A percentile compares a stretch with the other conserved stretches of the same genome.
These are phyloP conservation scores for Suhomyces kilbournensis DNA, from an alignment of 805 yeast genomes.

Conservation along the genomic window DNA sequence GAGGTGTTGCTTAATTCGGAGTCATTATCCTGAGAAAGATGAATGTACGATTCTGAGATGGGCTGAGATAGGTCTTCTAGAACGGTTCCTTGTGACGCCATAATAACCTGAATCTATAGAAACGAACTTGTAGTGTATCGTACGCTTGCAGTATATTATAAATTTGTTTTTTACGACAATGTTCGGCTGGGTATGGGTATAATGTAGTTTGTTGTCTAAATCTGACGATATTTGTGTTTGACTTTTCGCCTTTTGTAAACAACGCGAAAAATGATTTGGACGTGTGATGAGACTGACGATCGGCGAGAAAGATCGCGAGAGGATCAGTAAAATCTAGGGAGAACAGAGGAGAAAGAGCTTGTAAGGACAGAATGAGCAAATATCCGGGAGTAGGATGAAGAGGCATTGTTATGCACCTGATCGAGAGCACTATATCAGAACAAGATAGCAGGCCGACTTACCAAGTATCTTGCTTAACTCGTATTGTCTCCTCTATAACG, in stretches of 20 bases:
- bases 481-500: not conserved
- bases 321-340: not conserved
- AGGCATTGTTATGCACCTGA: not conserved
- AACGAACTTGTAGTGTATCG: not conserved
- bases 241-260: conserved; percentile 5
- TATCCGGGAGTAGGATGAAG: not conserved
- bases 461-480: not conserved
- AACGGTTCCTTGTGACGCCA: not conserved
- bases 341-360: not conserved
- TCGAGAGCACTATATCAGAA: not conserved
- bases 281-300: not conserved
- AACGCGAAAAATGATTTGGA: conserved; percentile 4
- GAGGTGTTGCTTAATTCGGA: conserved; percentile 10
- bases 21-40: conserved; percentile 24
- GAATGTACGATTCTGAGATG: conserved; percentile 30
- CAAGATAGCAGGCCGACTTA: not conserved
- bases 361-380: not conserved
- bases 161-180: not conserved
- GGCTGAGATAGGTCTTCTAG: conserved; percentile 20
- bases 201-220: not conserved
- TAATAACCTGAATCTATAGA: not conserved
- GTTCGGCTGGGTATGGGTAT: not conserved
- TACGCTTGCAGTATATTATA: not conserved
- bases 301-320: no score
- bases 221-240: not conserved